Evolutionary conservation across 2,329 filamentous ascomycete genomes (phyloP), one percentile per base, ranked within the genome.

Genomic region (Cercospora canescens): DNA sequence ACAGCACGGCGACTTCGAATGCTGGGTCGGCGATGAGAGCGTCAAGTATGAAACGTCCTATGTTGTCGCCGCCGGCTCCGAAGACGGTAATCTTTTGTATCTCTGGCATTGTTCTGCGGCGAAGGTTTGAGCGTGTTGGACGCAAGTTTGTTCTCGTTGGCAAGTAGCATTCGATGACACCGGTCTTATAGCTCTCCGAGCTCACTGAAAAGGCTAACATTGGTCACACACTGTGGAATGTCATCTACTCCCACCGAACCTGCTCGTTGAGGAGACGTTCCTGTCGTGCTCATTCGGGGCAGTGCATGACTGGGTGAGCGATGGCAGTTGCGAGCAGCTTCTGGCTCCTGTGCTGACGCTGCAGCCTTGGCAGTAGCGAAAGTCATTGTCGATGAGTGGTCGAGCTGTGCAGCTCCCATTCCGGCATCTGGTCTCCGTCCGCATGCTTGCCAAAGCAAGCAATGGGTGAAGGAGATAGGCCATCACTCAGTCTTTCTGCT

Each of bases 11-110:
- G 39, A 70, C 60, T 32, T 64, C 58, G 58, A 65, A 70, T 7
- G 55, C 34, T 34, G 54, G 14, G 16, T 69, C 59, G 30, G 54
- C 34, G 12, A 69, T 12, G n/a, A 71, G 63, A 54, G 69, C 62
- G 18, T 60, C 45, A 37, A 70, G 52, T 16, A 72, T 59, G 62
- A 61, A 60, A 39, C 62, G 54, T 8, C 70, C 70, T 28, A 69
- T 70, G 62, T 67, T 69, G 26, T 62, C 62, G 37, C 70, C 69
- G 32, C 70, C 70, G 11, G 68, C 70, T 37, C 69, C 69, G 37
- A 65, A 67, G 62, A 71, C 35, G 28, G 61, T 60, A 57, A 71
- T 60, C 50, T 64, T 71, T 26, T 50, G 45, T 6, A 26, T 18
- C 24, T 50, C 21, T 11, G 24, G 21, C 45, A 50, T 50, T 50